Evolutionary conservation across 192 early-diverging fungal genomes (phyloP), one percentile per base, ranked within the genome.

Genomic region (Chytriomyces sp.): DNA sequence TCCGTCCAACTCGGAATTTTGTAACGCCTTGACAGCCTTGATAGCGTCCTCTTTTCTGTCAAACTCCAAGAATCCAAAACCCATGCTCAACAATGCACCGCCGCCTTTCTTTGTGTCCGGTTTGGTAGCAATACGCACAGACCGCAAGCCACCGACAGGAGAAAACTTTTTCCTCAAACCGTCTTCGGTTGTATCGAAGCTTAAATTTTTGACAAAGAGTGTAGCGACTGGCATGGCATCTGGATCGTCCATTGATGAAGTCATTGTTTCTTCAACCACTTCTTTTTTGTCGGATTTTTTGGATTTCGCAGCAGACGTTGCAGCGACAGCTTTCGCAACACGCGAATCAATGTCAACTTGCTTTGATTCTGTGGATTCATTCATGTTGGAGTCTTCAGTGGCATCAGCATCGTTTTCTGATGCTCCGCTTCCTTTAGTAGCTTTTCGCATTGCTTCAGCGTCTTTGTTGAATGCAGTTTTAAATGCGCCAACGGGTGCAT

Each of bases 61-160:
- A 86, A 96, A 99, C 86, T 99, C 96, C 63, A 95, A 87, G 83
- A 99, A 99, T 64, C 97, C 97, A 84, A 97, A 99, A 48, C 97
- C 97, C 95, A 97, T 97, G 50, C 93, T 94, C 73, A 94, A 79
- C n/a, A 87, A 88, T 59, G 85, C 85, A 8, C 69, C 69, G 11
- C 89, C 91, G 6, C 92, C 89, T 18, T 90, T 90, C 88, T 97
- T 97, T 59, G 92, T 83, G 76, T 97, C 94, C 63, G 89, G 89
- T 77, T 97, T 97, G 70, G 89, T 91, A 24, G 93, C 90, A 50
- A 99, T 91, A 53, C 90, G 84, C n/a, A 91, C 92, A 23, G 91
- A 92, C 45, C 92, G 85, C 75, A 96, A 87, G 6, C 95, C 95
- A n/a, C 89, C 87, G n/a, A 94, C 82, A 35, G 79, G 88, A 6